Evolutionary conservation across 768 basidiomycete genomes (phyloP), one percentile per base, ranked within the genome.

Genomic region (Amanita molliuscula): DNA sequence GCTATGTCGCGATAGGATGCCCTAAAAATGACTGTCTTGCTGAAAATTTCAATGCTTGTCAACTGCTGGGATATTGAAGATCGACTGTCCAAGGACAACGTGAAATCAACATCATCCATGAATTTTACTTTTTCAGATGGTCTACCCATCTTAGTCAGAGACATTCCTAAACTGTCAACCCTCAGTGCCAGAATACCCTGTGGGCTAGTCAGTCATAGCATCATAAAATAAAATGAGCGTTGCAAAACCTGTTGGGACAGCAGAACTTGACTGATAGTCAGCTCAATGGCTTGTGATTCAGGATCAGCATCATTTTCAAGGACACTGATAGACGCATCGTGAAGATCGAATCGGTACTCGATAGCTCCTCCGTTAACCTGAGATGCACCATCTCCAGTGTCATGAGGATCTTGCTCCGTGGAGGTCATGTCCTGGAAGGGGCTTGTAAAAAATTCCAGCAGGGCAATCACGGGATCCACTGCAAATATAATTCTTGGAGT

Each of bases 1-100:
- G 79, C 80, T 62, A 98, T 89, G 61, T 99, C 96, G 16, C 90
- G 80, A 59, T 93, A 92, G 0, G 95, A 97, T n/a, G 91, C 91
- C 21, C 96, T 79, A 63, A 99, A 84, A 48, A 97, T 77, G 56
- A 99, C 76, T 1, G 93, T 86, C 53, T 88, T 84, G 21, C 81
- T 68, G 15, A 75, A 71, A n/a, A 93, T 61, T 60, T 96, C 93
- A 52, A 97, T 84, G 58, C 74, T 90, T 8, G 85, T 84, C 70
- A 82, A 83, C 55, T 84, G 80, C 46, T 86, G 81, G 10, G 66
- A 72, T 0, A 71, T 66, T n/a, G 78, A 74, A 28, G 86, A 75
- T n/a, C 88, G 82, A 54, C 75, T 89, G 64, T 98, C 94, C 51
- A 96, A 67, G 7, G 93, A 85, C 38, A 95, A 72, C 0, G 91